Base-by-base conservation (phyloP, 2,329 filamentous ascomycete species). In the Lachnellula arida region DNA sequence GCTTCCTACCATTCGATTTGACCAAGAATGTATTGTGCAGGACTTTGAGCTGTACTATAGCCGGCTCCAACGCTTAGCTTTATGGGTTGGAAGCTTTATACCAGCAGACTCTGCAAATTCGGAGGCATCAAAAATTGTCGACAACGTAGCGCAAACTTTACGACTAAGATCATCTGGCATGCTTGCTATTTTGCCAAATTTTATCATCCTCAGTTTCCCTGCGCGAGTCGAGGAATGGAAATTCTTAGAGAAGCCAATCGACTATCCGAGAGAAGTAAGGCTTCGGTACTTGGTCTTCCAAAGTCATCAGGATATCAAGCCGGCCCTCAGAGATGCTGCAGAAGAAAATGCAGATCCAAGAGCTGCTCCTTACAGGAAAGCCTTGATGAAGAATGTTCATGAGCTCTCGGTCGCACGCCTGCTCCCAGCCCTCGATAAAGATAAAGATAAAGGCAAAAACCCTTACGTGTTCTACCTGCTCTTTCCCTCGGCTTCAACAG, bases 401-500 rank as follows among this genome's bases (percentile, higher is more conserved):
- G 54, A 52, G n/a, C 55, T 69, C 2, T 53, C 60, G 19, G 57
- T 63, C 43, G 55, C 59, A 19, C 49, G 50, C 9, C 42, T 68
- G 28, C 54, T 63, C 14, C 61, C 58, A 46, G 34, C 43, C 8
- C 17, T 25, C 44, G 54, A 49, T 46, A 57, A 58, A 46, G 40
- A 34, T 1, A 28, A 48, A 1, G 55, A 51, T 43, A 56, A 59
- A 42, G 40, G 23, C 2, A 22, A 47, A 1, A 52, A 57, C 32
- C 50, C 53, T 5, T 53, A 71, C 48, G 67, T 66, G 23, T 77
- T 82, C 60, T 82, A 76, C 57, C 64, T 84, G 1, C 69, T 76
- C 2, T 82, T 82, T 49, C 79, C 81, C 0, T 61, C 64, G 0
- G 68, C 71, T 2, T 68, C 70, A 28, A 71, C 73, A 39, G 69